These are phyloP conservation scores for Pharus latifolius DNA, from an alignment of 176 grass and related monocot genomes.

Conservation along the genomic window DNA sequence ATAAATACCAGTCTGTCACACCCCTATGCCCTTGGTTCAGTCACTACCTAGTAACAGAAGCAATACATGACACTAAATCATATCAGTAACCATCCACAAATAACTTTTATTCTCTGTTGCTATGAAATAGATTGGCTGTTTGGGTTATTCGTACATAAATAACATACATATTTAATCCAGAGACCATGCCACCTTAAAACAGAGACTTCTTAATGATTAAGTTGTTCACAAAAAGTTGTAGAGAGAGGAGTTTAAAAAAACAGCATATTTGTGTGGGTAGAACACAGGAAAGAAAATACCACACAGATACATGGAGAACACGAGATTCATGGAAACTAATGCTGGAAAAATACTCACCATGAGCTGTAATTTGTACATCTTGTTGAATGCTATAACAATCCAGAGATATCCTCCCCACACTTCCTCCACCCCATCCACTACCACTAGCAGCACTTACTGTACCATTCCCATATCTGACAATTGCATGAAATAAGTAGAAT, in stretches of 20 bases:
- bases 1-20: background rate
- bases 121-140: background rate
- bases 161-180: no score
- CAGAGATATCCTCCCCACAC: constrained; percentile 83
- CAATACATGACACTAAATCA: background rate
- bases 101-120: background rate
- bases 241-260: no score
- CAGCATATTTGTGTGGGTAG: no score
- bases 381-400: constrained; percentile 92
- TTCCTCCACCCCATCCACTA: constrained; percentile 88
- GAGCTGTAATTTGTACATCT: constrained; percentile 78
- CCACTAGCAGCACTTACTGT: constrained; percentile 92
- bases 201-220: no score
- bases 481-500: constrained; percentile 6
- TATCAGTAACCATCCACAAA: background rate
- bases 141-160: background rate
- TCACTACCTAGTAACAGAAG: background rate
- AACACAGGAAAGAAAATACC: no score
- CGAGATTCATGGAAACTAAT: no score
- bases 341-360: constrained; percentile 56
- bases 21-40: background rate
- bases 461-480: constrained; percentile 81
- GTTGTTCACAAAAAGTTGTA: no score
- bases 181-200: no score
- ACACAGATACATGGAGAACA: no score